These are phyloP conservation scores for Abrus pulchellus DNA, from an alignment of 306 rosid genomes.

Conservation along the genomic window DNA sequence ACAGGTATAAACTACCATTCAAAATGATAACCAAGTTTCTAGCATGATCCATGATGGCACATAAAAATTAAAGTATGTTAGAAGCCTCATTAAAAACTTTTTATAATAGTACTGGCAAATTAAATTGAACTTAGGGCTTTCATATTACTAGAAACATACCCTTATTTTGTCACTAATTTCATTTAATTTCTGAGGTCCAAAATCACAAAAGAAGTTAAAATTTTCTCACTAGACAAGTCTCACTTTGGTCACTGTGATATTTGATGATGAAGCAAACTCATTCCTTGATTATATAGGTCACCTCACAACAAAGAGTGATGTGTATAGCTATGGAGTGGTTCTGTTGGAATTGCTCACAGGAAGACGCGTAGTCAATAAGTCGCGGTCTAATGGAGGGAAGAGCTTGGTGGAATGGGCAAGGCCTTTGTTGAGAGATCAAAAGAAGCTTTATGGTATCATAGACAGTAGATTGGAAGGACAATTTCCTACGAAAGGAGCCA, in stretches of 20 bases:
- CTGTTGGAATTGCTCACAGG: constrained; percentile 84
- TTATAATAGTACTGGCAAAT: not conserved
- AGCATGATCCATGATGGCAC: not conserved
- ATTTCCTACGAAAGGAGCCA: constrained; percentile 69
- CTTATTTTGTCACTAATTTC: constrained; percentile 14
- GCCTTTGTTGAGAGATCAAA: constrained; percentile 70
- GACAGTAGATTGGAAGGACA: constrained; percentile 75
- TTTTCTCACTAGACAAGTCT: not conserved
- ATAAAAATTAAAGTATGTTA: not conserved
- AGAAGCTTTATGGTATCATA: constrained; percentile 55
- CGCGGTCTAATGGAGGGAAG: constrained; percentile 51
- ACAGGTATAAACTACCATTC: constrained; percentile 57
- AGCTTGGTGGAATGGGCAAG: constrained; percentile 88
- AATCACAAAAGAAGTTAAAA: not conserved
- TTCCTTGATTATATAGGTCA: constrained; percentile 62
- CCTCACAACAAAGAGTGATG: constrained; percentile 84
- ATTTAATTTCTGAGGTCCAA: not conserved
- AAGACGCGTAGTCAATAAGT: constrained; percentile 69
- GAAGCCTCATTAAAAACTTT: not conserved
- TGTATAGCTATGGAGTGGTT: constrained; percentile 88
- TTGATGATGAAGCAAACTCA: constrained; percentile 18
- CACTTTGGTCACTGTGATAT: not conserved
- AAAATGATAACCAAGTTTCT: not conserved
- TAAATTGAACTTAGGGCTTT: constrained; percentile 12
- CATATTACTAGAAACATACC: not conserved